Evolutionary conservation across 768 basidiomycete species (phyloP), one percentile per base, ranked within the genome.

Genomic region (Leccinum uliginosum): DNA sequence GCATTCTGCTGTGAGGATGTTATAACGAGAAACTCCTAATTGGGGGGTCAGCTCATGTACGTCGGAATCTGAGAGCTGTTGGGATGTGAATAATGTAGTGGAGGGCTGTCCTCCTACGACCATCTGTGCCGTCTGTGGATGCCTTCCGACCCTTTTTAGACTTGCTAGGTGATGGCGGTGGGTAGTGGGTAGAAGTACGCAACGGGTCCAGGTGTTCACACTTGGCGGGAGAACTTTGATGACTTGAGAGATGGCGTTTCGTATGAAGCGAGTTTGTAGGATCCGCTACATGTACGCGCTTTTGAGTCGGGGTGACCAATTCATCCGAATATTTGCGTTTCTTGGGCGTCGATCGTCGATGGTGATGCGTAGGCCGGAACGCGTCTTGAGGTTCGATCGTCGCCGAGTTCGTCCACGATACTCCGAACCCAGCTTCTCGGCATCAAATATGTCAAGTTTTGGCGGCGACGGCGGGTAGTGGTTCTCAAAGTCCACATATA

Each of bases 1-100:
- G 61, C 89, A 92, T 67, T 94, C 91, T 0, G 91, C 91, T 4
- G 94, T 92, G 26, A 89, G 64, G 9, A 93, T 81, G 51, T 88
- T 87, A 63, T 93, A 87, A 38, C 81, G 74, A 4, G 86, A 87
- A 19, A 82, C 60, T 53, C 89, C 83, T 35, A 95, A 69, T 9
- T 72, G 70, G 45, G 71, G 73, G 0, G 78, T 71, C 11, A 93
- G 61, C 40, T 74, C 76, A 8, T 81, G 82, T 45, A 86, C 67
- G 53, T 85, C 74, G 59, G 60, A 68, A 7, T 83, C 81, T 3
- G 79, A 75, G 45, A 80, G 65, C 17, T 68, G 64, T 27, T 65
- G 61, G 23, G 62, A 35, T 27, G 57, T 5, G 46, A 38, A 27
- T 61, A 60, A 10, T 61, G 62, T 14, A 46, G 12, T 21, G 40